phyloP scores from a whole-genome alignment of 805 yeast species.

The Wickerhamiella sorbophila region DNA sequence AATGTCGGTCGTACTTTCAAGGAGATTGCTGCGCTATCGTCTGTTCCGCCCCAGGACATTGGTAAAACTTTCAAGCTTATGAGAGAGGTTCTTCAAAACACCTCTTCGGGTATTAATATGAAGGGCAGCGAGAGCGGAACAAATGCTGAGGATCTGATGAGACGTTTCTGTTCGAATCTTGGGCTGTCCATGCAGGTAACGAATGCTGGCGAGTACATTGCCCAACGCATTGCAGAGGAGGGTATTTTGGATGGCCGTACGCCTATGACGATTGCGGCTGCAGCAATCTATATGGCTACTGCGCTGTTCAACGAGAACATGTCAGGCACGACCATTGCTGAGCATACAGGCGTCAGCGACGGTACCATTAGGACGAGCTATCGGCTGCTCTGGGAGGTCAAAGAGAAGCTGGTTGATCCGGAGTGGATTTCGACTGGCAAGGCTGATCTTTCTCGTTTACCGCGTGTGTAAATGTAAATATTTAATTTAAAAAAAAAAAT shows the following conservation, averaged over 20 bases:
- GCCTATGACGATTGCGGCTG: slow-evolving; percentile 95
- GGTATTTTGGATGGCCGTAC: slow-evolving; percentile 94
- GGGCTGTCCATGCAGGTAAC: slow-evolving; percentile 76
- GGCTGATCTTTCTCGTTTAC: slow-evolving; percentile 37
- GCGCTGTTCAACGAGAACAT: slow-evolving; percentile 69
- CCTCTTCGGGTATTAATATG: slow-evolving; percentile 23
- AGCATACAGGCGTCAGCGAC: slow-evolving; percentile 89
- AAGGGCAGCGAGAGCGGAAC: slow-evolving; percentile 36
- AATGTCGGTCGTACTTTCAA: slow-evolving; percentile 87
- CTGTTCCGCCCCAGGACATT: slow-evolving; percentile 87
- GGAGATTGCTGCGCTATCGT: slow-evolving; percentile 89
- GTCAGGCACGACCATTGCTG: slow-evolving; percentile 70
- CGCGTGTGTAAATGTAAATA: slow-evolving; percentile 14
- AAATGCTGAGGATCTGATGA: slow-evolving; percentile 83
- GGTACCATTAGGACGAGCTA: slow-evolving; percentile 93
- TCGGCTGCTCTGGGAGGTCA: slow-evolving; percentile 63
- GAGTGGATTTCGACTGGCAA: slow-evolving; percentile 59
- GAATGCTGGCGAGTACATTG: slow-evolving; percentile 85
- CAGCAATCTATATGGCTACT: slow-evolving; percentile 88
- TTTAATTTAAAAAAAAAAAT: no score
- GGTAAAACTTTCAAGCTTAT: slow-evolving; percentile 82
- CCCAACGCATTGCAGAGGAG: slow-evolving; percentile 74
- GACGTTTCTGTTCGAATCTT: slow-evolving; percentile 90
- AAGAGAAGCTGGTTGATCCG: slow-evolving; percentile 58
- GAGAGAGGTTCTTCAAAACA: slow-evolving; percentile 40